phyloP scores from a whole-genome alignment of 2,329 filamentous ascomycete species.

The Colletotrichum lupini region DNA sequence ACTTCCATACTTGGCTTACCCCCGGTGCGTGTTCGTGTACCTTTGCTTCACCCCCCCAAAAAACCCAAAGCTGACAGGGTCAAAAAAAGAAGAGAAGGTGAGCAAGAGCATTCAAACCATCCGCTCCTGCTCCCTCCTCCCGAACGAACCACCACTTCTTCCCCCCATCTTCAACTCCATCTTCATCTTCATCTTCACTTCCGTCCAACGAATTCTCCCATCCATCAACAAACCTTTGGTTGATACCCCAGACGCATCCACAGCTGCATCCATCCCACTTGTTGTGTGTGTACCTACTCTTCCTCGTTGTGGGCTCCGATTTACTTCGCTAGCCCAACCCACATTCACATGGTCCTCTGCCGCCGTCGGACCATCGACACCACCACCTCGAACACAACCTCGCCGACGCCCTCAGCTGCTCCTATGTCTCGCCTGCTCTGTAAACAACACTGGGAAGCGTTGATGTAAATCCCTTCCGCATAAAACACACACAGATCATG shows the following conservation, averaged over 20 bases:
- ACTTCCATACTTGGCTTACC: not conserved
- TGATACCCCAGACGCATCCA: slow-evolving; percentile 7
- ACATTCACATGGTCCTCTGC: slow-evolving; percentile 31
- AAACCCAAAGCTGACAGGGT: slow-evolving; percentile 7
- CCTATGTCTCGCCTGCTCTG: slow-evolving; percentile 35
- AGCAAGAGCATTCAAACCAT: slow-evolving; percentile 10
- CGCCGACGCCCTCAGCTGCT: slow-evolving; percentile 10
- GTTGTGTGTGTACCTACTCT: not conserved
- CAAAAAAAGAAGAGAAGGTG: slow-evolving; percentile 6
- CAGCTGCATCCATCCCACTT: not conserved
- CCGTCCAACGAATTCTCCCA: slow-evolving; percentile 2
- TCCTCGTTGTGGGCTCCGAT: slow-evolving; percentile 26
- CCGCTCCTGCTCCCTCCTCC: slow-evolving; percentile 11
- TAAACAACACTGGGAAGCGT: slow-evolving; percentile 26
- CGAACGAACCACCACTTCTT: slow-evolving; percentile 12
- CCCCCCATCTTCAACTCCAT: not conserved
- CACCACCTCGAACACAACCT: not conserved
- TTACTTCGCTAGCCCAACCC: slow-evolving; percentile 31
- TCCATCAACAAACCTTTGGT: not conserved
- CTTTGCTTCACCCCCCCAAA: slow-evolving; percentile 10
- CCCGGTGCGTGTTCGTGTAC: not conserved
- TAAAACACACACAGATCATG: slow-evolving; percentile 52
- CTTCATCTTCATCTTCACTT: not conserved
- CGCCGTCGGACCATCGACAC: slow-evolving; percentile 16
- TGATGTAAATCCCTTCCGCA: slow-evolving; percentile 34